Percentiles rank a stretch among this genome's conserved stretches.
Conservation (phyloP, 352 stramenopile species). For the Globisporangium takayamanum region DNA sequence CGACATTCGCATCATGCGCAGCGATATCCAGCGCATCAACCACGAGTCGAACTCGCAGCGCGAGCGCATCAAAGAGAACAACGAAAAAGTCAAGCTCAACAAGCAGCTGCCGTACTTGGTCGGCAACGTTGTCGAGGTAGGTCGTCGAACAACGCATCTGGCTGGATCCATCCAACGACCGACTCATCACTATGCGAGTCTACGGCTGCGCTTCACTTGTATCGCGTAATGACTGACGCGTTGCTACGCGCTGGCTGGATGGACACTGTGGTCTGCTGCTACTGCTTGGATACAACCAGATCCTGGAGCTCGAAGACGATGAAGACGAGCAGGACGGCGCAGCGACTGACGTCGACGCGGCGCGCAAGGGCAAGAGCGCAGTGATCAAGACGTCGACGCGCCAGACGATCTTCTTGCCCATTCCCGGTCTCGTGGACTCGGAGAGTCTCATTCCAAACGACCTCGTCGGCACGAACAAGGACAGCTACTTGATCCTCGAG, state of each 20-base stretch:
- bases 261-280: background rate
- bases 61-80: conserved; percentile 97
- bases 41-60: conserved; percentile 93
- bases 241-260: too few species aligned
- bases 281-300: conserved; percentile 9
- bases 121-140: conserved; percentile 96
- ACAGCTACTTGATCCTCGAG: conserved; percentile 98
- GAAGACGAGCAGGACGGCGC: conserved; percentile 93
- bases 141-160: background rate
- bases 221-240: too few species aligned
- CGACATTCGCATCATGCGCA: conserved; percentile 96
- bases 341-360: conserved; percentile 89
- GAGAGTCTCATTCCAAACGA: conserved; percentile 95
- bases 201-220: background rate
- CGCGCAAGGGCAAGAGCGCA: conserved; percentile 89
- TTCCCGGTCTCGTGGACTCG: conserved; percentile 96
- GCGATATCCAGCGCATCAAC: conserved; percentile 95
- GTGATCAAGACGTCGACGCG: conserved; percentile 98
- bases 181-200: too few species aligned
- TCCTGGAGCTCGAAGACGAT: conserved; percentile 84
- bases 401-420: conserved; percentile 98
- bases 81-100: conserved; percentile 99
- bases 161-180: too few species aligned
- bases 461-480: conserved; percentile 99
- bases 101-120: conserved; percentile 99